Evolutionary conservation across 2,329 filamentous ascomycete species (phyloP), one percentile per base, ranked within the genome.

Genomic region (Aspergillus ustus): DNA sequence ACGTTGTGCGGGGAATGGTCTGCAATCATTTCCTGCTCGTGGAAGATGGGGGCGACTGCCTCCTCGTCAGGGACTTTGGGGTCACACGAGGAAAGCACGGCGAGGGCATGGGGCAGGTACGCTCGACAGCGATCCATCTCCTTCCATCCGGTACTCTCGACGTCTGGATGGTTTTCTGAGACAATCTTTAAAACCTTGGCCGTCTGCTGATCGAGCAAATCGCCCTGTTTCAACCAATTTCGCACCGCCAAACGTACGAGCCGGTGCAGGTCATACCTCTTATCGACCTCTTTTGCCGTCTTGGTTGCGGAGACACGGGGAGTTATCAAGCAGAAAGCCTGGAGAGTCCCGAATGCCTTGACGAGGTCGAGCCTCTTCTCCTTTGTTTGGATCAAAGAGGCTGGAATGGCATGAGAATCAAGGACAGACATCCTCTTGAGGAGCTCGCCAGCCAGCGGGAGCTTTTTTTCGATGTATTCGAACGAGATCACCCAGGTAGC

Each of bases 401-500:
- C 7, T 7, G 55, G 55, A 40, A 57, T 50, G 8, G 55, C 29
- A 3, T 50, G 55, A 25, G 55, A 13, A 13, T 57, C 55, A 3
- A 57, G 31, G 7, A 57, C 20, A 11, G 55, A 57, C 55, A 57
- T 57, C 25, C 34, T 50, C 40, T 28, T 50, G 2, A 57, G 31
- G 7, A 57, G 11, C 7, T 50, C 55, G 4, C 45, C 46, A 15
- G 55, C 55, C 20, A 43, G 31, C 0, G 55, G 55, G 9, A 43
- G 13, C 15, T 22, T 57, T n/a, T 34, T 20, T 9, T 44, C 45
- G 15, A 57, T 57, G 20, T 51, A 34, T n/a, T 57, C 55, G 25
- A 57, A 57, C 7, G 55, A 57, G 7, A 57, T 57, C 37, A 57
- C 34, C 55, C 46, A 57, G 29, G 55, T 57, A 7, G 55, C n/a